Base-by-base conservation (phyloP, 83 land plant genomes). In the Diphasiastrum complanatum region DNA sequence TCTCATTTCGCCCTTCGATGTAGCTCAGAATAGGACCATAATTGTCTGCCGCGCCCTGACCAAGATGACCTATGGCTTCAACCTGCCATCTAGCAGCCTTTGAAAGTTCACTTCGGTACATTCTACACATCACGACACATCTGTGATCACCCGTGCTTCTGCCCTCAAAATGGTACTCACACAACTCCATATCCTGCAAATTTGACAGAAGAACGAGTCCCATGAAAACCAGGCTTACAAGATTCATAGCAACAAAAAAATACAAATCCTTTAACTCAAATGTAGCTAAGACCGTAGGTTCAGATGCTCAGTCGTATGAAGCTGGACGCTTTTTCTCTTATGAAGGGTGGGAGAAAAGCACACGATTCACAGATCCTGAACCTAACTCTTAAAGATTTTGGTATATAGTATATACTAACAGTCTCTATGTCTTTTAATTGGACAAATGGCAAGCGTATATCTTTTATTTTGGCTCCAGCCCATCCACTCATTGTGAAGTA, bases 11-110 rank as follows among this genome's bases (percentile, higher is more conserved):
- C 29, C n/a, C 8, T 6, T 20, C 55, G 65, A 66, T 66, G 45
- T 6, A n/a, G 14, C 33, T 1, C 1, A 56, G 36, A 33, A 66
- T 66, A 14, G 70, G 70, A 20, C 24, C 23, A 31, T 67, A 67
- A n/a, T 58, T 0, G 19, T 46, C 64, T 33, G 66, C 70, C 16
- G 52, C 0, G 28, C 70, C 70, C 1, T 16, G 27, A 2, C 65
- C 70, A 3, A 67, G 70, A 19, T 57, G 67, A 18, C 70, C 70
- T 8, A 67, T 43, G 14, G 70, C 70, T 58, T 67, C 70, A 22
- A 67, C 70, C 23, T 67, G 30, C 70, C 70, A 67, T 43, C 24
- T 67, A 25, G 70, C 23, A 2, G 51, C 27, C n/a, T 20, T 18
- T 25, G 24, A 1, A 3, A 14, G 33, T 23, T 56, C 34, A 29